Percentiles rank a stretch among this genome's conserved stretches.
Conservation (phyloP, 2,329 filamentous ascomycete species). For the Rasamsonia emersonii region DNA sequence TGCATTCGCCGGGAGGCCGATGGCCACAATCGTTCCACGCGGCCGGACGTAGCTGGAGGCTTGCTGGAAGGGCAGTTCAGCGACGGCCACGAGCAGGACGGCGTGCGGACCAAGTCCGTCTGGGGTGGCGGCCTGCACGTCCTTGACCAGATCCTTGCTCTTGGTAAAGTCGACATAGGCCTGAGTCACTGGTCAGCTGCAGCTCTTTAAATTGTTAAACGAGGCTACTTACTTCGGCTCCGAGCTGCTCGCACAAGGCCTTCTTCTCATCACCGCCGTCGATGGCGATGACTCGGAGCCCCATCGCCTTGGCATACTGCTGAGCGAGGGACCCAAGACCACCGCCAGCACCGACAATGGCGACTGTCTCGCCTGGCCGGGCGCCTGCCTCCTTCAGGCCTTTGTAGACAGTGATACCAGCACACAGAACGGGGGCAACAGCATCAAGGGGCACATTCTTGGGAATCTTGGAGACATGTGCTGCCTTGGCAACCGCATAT, state of each 20-base stretch:
- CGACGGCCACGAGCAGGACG: constrained; percentile 75
- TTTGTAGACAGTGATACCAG: constrained; percentile 84
- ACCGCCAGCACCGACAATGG: constrained; percentile 79
- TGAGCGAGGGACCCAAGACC: constrained; percentile 71
- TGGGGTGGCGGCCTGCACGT: constrained; percentile 71
- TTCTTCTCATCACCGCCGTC: constrained; percentile 76
- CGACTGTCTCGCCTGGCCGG: constrained; percentile 65
- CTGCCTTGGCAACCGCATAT: constrained; percentile 79
- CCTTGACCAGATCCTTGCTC: constrained; percentile 68
- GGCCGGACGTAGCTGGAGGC: constrained; percentile 80
- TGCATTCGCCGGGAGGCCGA: constrained; percentile 76
- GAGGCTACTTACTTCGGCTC: constrained; percentile 43
- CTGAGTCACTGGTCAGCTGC: constrained; percentile 15
- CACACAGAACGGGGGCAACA: constrained; percentile 72
- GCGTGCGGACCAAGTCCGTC: constrained; percentile 82
- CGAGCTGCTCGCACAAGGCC: constrained; percentile 57
- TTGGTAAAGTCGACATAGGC: constrained; percentile 72
- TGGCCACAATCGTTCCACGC: constrained; percentile 74
- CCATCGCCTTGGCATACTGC: constrained; percentile 90
- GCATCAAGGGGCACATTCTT: constrained; percentile 67
- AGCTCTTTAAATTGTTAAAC: background rate
- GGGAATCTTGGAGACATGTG: constrained; percentile 73
- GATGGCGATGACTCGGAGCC: constrained; percentile 68
- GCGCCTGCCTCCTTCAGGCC: constrained; percentile 74
- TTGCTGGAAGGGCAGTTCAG: constrained; percentile 92